Percentiles rank a stretch among this genome's conserved stretches.
These are phyloP conservation scores for Artemisia annua DNA, from an alignment of 129 eudicot genomes.

Conservation along the genomic window DNA sequence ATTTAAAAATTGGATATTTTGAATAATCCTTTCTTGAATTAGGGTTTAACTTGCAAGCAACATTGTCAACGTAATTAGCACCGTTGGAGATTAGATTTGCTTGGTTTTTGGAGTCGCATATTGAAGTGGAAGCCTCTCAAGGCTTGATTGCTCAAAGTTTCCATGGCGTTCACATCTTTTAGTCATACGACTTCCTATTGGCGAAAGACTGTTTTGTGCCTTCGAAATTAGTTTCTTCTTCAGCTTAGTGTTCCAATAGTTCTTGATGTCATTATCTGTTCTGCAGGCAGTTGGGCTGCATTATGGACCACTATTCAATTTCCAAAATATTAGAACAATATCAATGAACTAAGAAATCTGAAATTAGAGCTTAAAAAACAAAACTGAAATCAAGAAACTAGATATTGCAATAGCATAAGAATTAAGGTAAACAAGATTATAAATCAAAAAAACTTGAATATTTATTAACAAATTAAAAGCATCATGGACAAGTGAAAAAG, in stretches of 20 bases:
- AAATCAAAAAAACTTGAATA: constrained; percentile 13
- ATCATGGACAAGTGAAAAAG: constrained; percentile 37
- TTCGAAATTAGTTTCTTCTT: constrained; percentile 65
- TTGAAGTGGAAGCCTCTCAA: constrained; percentile 79
- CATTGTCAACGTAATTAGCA: constrained; percentile 36
- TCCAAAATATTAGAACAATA: background rate
- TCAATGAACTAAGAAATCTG: background rate
- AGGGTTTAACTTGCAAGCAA: constrained; percentile 55
- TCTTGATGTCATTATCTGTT: constrained; percentile 79
- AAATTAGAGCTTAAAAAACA: background rate
- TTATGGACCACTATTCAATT: constrained; percentile 64
- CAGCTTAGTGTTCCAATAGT: constrained; percentile 79
- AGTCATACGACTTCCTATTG: constrained; percentile 27
- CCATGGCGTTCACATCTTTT: constrained; percentile 21
- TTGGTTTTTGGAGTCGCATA: constrained; percentile 57
- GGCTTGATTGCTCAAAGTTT: constrained; percentile 49
- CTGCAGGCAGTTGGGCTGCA: constrained; percentile 84
- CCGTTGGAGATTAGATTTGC: constrained; percentile 34
- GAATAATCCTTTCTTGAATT: constrained; percentile 41
- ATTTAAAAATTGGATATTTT: constrained; percentile 28
- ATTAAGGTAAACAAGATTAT: background rate
- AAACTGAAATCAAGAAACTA: background rate
- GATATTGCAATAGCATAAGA: background rate
- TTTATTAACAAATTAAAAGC: constrained; percentile 24
- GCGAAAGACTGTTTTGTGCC: constrained; percentile 41